Evolutionary conservation across 2,329 filamentous ascomycete species (phyloP).

Genomic region (Botrytis galanthina): DNA sequence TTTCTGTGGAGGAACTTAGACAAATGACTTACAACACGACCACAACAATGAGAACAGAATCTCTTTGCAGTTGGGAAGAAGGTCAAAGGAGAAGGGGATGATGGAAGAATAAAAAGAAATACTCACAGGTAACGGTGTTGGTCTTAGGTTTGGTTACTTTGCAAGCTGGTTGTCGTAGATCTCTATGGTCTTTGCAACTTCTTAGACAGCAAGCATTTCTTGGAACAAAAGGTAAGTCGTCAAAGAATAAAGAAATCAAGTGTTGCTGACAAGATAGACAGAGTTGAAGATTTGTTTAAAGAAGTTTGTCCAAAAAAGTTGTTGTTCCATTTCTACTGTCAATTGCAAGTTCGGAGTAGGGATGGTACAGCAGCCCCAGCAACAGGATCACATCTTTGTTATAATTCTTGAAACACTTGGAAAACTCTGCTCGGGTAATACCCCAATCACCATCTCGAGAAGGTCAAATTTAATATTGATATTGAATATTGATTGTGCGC

Average conservation of each 20-base stretch:
- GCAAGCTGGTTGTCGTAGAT: not conserved
- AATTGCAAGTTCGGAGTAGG: not conserved
- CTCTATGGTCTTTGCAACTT: not conserved
- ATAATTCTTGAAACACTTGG: not conserved
- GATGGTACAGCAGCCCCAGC: not conserved
- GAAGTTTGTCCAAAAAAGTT: not conserved
- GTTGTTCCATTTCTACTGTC: not conserved
- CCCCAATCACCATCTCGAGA: not conserved
- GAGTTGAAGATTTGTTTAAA: not conserved
- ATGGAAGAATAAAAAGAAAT: not conserved
- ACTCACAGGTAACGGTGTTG: not conserved
- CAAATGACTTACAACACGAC: not conserved
- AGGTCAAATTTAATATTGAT: not conserved
- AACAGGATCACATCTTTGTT: not conserved
- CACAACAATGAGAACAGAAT: not conserved
- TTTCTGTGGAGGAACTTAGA: not conserved
- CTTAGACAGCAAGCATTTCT: not conserved
- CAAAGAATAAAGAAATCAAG: not conserved
- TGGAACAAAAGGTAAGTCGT: not conserved
- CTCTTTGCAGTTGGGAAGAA: not conserved
- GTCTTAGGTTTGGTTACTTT: not conserved
- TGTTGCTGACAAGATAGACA: not conserved
- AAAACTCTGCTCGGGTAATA: not conserved
- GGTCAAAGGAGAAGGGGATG: not conserved
- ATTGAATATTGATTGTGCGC: not conserved